phyloP scores from a whole-genome alignment of 1,284 basidiomycete species.

The Blastosporella zonata region DNA sequence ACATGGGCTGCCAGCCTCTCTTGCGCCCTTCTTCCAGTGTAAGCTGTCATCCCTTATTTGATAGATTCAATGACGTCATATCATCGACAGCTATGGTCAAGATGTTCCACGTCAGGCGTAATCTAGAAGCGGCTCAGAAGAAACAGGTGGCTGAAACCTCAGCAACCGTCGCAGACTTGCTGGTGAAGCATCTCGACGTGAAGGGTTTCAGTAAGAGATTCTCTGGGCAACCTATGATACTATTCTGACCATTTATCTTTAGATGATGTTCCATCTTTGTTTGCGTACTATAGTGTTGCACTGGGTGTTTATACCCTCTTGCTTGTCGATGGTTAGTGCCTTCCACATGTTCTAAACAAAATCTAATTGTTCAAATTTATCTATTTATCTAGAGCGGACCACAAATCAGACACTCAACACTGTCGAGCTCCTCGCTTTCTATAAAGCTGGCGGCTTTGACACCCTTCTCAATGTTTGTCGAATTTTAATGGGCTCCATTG shows the following conservation, averaged over 20 bases:
- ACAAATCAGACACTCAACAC: conserved; percentile 78
- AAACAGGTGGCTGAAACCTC: conserved; percentile 76
- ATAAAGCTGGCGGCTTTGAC: conserved; percentile 71
- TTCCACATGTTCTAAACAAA: not conserved
- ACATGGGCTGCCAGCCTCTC: conserved; percentile 73
- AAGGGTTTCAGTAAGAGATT: conserved; percentile 48
- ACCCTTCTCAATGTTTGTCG: conserved; percentile 63
- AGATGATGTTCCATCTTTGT: conserved; percentile 55
- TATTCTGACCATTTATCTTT: conserved; percentile 6
- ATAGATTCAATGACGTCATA: not conserved
- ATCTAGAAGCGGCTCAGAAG: conserved; percentile 75
- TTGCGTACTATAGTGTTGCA: conserved; percentile 76
- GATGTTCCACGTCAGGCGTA: conserved; percentile 81
- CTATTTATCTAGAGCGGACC: conserved; percentile 57
- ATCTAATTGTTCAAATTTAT: conserved; percentile 13
- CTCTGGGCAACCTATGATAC: not conserved
- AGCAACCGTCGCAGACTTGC: conserved; percentile 65
- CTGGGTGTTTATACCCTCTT: conserved; percentile 71
- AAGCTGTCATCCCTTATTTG: conserved; percentile 20
- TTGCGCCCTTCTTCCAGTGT: conserved; percentile 92
- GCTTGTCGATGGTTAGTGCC: conserved; percentile 76
- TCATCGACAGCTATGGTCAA: conserved; percentile 71
- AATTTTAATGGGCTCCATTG: conserved; percentile 57
- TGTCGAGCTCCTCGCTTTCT: conserved; percentile 75
- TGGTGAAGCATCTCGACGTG: conserved; percentile 71